Conservation (phyloP, 1,284 basidiomycete species). For the Neotropicomus parvogracilis region DNA sequence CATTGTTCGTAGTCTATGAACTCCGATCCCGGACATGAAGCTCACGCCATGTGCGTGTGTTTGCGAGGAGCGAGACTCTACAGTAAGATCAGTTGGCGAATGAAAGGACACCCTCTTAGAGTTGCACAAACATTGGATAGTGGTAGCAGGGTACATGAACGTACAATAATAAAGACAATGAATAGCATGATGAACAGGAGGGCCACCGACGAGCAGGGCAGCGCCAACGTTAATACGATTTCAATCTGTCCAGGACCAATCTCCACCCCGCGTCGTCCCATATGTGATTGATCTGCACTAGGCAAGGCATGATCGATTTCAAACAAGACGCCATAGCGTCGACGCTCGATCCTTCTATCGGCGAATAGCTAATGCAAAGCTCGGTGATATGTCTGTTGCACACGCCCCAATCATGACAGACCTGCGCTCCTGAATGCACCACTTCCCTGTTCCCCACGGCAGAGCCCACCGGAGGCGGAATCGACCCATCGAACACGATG, state of each 20-base stretch:
- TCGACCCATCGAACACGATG: slow-evolving; percentile 15
- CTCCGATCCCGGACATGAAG: too few relatives aligned
- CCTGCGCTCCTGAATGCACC: not conserved
- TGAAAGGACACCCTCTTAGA: too few relatives aligned
- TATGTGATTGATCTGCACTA: slow-evolving; percentile 12
- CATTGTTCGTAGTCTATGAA: too few relatives aligned
- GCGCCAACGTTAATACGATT: not conserved
- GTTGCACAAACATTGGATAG: too few relatives aligned
- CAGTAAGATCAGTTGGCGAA: too few relatives aligned
- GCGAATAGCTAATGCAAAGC: slow-evolving; percentile 16
- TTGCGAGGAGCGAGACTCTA: too few relatives aligned
- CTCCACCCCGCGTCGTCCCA: not conserved
- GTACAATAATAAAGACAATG: too few relatives aligned
- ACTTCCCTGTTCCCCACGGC: not conserved
- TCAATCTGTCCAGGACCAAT: not conserved
- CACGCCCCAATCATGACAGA: slow-evolving; percentile 3
- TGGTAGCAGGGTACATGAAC: too few relatives aligned
- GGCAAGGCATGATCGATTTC: slow-evolving; percentile 14
- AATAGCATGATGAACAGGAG: too few relatives aligned
- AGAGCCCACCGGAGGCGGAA: not conserved
- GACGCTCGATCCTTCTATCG: not conserved
- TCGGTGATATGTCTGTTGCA: slow-evolving; percentile 8
- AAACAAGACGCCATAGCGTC: slow-evolving; percentile 8
- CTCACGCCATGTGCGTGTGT: too few relatives aligned
- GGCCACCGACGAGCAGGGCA: too few relatives aligned